Conservation (phyloP, 768 basidiomycete species). For the Harrya chromipes region DNA sequence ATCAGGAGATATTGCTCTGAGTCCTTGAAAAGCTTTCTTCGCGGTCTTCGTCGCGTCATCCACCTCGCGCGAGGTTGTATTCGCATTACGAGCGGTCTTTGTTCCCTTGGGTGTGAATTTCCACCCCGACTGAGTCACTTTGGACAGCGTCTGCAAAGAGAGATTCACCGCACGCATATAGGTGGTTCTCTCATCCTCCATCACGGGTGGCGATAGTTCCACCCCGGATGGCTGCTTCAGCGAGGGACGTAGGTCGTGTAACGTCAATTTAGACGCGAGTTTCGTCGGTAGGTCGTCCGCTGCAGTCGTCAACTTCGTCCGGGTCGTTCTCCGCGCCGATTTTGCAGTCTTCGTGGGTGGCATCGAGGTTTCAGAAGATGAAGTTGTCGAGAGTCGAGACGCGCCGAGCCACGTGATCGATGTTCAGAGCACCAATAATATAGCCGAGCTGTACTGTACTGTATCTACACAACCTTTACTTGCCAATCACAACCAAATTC, state of each 20-base stretch:
- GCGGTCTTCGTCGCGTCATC: constrained; percentile 36
- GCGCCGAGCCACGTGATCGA: constrained; percentile 15
- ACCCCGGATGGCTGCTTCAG: constrained; percentile 20
- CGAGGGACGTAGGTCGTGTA: constrained; percentile 29
- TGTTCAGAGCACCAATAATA: no score
- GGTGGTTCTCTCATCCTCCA: constrained; percentile 37
- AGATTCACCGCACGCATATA: constrained; percentile 67
- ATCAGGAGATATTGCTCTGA: constrained; percentile 45
- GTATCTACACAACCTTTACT: background rate
- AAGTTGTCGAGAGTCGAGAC: background rate
- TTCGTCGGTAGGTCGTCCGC: constrained; percentile 10
- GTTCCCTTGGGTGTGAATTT: constrained; percentile 36
- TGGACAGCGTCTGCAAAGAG: constrained; percentile 55
- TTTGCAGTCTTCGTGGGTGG: constrained; percentile 6
- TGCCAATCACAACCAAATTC: constrained; percentile 3
- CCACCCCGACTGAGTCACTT: constrained; percentile 57
- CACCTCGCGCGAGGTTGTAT: constrained; percentile 33
- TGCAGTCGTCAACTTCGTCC: constrained; percentile 9
- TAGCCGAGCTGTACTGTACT: no score
- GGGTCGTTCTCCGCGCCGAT: constrained; percentile 10
- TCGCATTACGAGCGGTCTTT: constrained; percentile 17
- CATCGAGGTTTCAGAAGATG: constrained; percentile 4
- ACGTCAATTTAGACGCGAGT: constrained; percentile 24
- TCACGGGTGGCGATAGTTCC: background rate
- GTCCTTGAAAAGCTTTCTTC: constrained; percentile 40